Evolutionary conservation across 805 yeast genomes (phyloP).

Genomic region (Cyberlindnera misumaiensis): DNA sequence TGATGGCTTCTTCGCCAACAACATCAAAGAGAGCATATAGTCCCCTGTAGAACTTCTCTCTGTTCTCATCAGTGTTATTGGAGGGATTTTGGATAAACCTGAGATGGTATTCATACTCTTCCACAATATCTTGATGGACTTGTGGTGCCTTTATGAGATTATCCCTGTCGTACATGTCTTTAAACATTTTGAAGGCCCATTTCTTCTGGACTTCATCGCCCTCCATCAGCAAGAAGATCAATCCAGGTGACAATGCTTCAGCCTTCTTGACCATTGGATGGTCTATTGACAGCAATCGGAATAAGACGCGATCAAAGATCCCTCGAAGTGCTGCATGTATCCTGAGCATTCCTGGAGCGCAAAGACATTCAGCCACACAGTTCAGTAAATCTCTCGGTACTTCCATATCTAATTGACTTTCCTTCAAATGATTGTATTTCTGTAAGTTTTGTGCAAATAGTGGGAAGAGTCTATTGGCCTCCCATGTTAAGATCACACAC

Average conservation of each 20-base stretch:
- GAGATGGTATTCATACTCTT: constrained; percentile 49
- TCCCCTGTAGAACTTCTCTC: constrained; percentile 43
- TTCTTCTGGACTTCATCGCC: constrained; percentile 39
- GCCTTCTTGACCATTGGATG: constrained; percentile 22
- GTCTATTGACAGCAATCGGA: constrained; percentile 23
- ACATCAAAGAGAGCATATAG: constrained; percentile 30
- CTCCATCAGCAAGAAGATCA: constrained; percentile 47
- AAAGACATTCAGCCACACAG: constrained; percentile 40
- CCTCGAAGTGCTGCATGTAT: constrained; percentile 28
- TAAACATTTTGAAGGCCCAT: constrained; percentile 40
- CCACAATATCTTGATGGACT: constrained; percentile 35
- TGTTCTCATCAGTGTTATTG: constrained; percentile 40
- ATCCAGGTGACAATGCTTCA: constrained; percentile 37
- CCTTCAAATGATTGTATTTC: neutral
- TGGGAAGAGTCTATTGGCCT: constrained; percentile 16
- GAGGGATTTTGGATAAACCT: constrained; percentile 1
- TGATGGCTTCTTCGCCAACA: constrained; percentile 30
- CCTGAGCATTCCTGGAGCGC: constrained; percentile 46
- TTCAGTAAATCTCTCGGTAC: constrained; percentile 14
- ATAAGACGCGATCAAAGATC: constrained; percentile 32
- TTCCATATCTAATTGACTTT: neutral
- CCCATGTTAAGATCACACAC: constrained; percentile 21
- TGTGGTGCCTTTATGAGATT: constrained; percentile 17
- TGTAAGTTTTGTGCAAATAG: constrained; percentile 2
- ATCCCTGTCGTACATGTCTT: constrained; percentile 9